These are phyloP conservation scores for Komagataella kurtzmanii DNA, from an alignment of 805 yeast genomes.

Conservation along the genomic window DNA sequence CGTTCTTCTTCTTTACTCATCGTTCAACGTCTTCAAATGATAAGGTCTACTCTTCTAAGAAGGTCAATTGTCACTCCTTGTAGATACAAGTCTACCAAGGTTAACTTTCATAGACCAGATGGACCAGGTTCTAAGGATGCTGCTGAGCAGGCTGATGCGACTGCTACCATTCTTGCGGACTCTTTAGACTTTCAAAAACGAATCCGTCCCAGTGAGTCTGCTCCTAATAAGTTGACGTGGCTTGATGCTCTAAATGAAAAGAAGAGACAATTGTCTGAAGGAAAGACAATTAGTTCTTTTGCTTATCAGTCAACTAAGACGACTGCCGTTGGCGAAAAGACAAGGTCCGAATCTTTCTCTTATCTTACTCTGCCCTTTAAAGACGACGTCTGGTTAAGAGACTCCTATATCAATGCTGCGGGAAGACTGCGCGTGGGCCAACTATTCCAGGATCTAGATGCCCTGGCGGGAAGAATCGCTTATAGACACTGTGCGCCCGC, in stretches of 20 bases:
- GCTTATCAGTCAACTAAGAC: slow-evolving; percentile 64
- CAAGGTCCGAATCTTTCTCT: slow-evolving; percentile 66
- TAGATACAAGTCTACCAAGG: slow-evolving; percentile 61
- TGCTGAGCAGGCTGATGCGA: slow-evolving; percentile 59
- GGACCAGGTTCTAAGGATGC: slow-evolving; percentile 31
- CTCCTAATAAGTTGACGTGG: slow-evolving; percentile 59
- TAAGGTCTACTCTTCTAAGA: not conserved
- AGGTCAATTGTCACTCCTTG: not conserved
- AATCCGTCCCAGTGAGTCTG: slow-evolving; percentile 10
- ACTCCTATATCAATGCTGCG: slow-evolving; percentile 76
- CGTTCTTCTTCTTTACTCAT: not conserved
- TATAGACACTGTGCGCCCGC: slow-evolving; percentile 92
- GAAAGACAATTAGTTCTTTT: slow-evolving; percentile 58
- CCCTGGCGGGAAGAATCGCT: slow-evolving; percentile 88
- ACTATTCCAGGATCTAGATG: slow-evolving; percentile 86
- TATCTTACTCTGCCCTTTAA: slow-evolving; percentile 68
- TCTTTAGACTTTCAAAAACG: slow-evolving; percentile 35
- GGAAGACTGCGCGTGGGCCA: slow-evolving; percentile 92
- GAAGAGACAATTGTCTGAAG: slow-evolving; percentile 54
- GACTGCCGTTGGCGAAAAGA: slow-evolving; percentile 55
- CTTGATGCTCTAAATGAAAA: slow-evolving; percentile 69
- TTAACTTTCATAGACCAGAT: slow-evolving; percentile 16
- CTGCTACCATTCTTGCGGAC: slow-evolving; percentile 58
- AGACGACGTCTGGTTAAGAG: slow-evolving; percentile 71
- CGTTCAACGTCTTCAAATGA: not conserved